Percentiles rank a stretch among this genome's conserved stretches.
Evolutionary conservation across 2,329 filamentous ascomycete genomes (phyloP).

Genomic region (Trichoderma atrobrunneum): DNA sequence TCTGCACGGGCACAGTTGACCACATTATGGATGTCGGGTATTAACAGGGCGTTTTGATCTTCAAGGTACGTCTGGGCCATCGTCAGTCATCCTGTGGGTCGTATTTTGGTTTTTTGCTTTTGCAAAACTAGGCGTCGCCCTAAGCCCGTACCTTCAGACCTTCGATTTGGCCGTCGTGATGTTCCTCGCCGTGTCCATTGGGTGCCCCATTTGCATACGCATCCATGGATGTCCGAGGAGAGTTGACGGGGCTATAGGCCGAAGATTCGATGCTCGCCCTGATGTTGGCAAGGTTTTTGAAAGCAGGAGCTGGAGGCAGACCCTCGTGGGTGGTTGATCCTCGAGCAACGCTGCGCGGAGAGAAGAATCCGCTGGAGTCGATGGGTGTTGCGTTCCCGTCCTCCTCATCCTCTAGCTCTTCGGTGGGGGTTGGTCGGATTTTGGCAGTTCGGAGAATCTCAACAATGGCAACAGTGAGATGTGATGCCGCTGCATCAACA

Average conservation of each 20-base stretch:
- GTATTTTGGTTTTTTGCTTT: background rate
- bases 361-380: conserved; percentile 69
- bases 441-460: conserved; percentile 83
- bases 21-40: conserved; percentile 78
- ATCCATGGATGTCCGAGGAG: conserved; percentile 58
- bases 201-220: conserved; percentile 40
- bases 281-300: conserved; percentile 55
- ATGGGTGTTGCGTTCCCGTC: conserved; percentile 64
- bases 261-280: conserved; percentile 67
- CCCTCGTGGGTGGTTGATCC: conserved; percentile 35
- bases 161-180: conserved; percentile 43
- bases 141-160: conserved; percentile 46
- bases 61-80: conserved; percentile 67
- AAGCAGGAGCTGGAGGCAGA: conserved; percentile 52
- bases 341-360: conserved; percentile 47
- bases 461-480: conserved; percentile 80
- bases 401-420: conserved; percentile 76
- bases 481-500: conserved; percentile 87
- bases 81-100: conserved; percentile 20
- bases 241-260: conserved; percentile 70
- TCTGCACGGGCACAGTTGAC: conserved; percentile 69
- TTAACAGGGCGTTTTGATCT: conserved; percentile 74
- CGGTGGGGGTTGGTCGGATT: conserved; percentile 70
- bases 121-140: conserved; percentile 18
- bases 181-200: conserved; percentile 41